Evolutionary conservation across 2,329 filamentous ascomycete genomes (phyloP), one percentile per base, ranked within the genome.

Genomic region (Nothopassalora personata): DNA sequence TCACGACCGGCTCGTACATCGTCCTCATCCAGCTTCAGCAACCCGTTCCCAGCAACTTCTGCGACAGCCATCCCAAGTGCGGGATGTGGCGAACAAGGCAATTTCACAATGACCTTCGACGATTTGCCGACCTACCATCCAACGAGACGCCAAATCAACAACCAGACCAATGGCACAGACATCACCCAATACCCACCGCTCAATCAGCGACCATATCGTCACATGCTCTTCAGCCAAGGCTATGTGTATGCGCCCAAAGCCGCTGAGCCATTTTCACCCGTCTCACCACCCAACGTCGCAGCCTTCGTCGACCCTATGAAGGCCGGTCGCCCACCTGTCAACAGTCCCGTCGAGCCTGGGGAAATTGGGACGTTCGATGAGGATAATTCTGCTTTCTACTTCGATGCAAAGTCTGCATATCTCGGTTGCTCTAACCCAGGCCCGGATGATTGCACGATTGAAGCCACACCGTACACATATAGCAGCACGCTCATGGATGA

Each of bases 151-250:
- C 63, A 68, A 53, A 50, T 53, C 15, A 34, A 23, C 27, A 60
- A 63, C 28, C 57, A 53, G 28, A 61, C 70, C 70, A 53, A 61
- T 46, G 56, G 59, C 51, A 63, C 66, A 11, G 68, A 72, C 56
- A 68, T 72, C 56, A 71, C 68, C 4, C 66, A 70, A 33, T 66
- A 69, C 18, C 74, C 76, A 9, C 75, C 76, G 47, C 72, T 62
- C 15, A 77, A 75, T 56, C 23, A 31, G 18, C 50, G 63, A 31
- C 79, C 79, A 1, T 81, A 81, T 62, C 75, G 79, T 56, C 79
- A 82, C 64, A 73, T 82, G 51, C 76, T 76, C 66, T 82, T 80
- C 69, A 77, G 78, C 46, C 74, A 77, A 57, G 80, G 80, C 23
- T 82, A 76, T 68, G 75, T 76, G 3, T 80, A 81, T 64, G 74